Percentiles rank a stretch among this genome's conserved stretches.
Evolutionary conservation across 805 yeast genomes (phyloP).

Genomic region (Saccharomyces mikatae): DNA sequence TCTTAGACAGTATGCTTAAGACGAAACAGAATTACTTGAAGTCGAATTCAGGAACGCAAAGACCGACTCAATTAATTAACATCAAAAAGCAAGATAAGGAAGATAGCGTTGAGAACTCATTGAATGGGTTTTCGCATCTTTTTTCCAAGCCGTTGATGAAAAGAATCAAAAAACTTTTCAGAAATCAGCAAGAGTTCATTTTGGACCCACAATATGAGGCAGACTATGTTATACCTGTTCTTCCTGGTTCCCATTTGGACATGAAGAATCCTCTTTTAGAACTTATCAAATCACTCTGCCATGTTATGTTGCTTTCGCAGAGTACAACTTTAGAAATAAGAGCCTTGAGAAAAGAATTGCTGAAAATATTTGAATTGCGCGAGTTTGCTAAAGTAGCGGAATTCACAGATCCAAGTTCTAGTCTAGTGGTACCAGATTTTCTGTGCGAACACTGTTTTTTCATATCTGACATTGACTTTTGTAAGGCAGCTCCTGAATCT

Average conservation of each 20-base stretch:
- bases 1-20: conserved; percentile 60
- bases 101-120: conserved; percentile 33
- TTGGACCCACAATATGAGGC: conserved; percentile 52
- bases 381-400: conserved; percentile 75
- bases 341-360: conserved; percentile 62
- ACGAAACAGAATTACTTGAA: conserved; percentile 35
- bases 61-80: conserved; percentile 62
- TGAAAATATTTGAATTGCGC: conserved; percentile 65
- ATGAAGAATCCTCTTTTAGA: conserved; percentile 70
- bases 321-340: conserved; percentile 65
- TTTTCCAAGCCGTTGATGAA: conserved; percentile 58
- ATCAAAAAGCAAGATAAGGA: conserved; percentile 28
- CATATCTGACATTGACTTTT: conserved; percentile 71
- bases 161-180: conserved; percentile 56
- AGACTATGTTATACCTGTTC: conserved; percentile 64
- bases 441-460: conserved; percentile 74
- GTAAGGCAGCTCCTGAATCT: conserved; percentile 49
- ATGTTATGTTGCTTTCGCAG: conserved; percentile 59
- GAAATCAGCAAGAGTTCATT: conserved; percentile 66
- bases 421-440: conserved; percentile 57
- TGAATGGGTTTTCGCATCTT: conserved; percentile 43
- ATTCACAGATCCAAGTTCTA: conserved; percentile 67
- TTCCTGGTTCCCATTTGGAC: conserved; percentile 63
- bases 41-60: conserved; percentile 41
- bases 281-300: conserved; percentile 65